Evolutionary conservation across 352 stramenopile genomes (phyloP).

Genomic region (Globisporangium yorkense): DNA sequence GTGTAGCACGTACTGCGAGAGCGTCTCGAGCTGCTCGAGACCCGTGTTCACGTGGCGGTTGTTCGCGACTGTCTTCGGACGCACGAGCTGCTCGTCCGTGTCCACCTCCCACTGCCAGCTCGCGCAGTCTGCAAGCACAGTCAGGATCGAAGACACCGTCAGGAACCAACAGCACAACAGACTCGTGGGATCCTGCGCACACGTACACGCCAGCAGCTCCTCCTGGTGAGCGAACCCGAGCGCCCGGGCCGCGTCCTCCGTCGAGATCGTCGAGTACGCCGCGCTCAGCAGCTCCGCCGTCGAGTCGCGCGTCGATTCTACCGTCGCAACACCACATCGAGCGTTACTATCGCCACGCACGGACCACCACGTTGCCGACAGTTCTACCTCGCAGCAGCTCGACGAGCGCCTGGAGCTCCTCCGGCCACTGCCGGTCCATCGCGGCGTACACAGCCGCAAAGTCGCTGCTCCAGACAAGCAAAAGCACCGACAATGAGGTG

Average conservation of each 20-base stretch:
- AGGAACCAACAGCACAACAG: not conserved
- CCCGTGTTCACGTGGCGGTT: constrained; percentile 19
- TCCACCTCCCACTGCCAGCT: constrained; percentile 44
- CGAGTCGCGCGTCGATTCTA: constrained; percentile 46
- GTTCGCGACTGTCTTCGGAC: constrained; percentile 33
- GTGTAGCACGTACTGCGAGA: constrained; percentile 64
- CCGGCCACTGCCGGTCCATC: constrained; percentile 52
- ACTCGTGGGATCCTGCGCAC: not conserved
- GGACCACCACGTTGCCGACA: no score
- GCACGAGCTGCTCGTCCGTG: constrained; percentile 26
- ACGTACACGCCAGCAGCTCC: constrained; percentile 42
- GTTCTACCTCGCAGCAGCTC: constrained; percentile 35
- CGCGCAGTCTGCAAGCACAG: constrained; percentile 34
- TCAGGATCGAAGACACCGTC: no score
- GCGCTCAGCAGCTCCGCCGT: constrained; percentile 48
- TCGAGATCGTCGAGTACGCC: constrained; percentile 56
- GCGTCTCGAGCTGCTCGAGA: constrained; percentile 55
- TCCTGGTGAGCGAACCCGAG: constrained; percentile 45
- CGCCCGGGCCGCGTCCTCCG: constrained; percentile 32
- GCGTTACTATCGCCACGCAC: not conserved
- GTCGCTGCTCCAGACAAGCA: constrained; percentile 22
- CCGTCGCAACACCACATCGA: not conserved
- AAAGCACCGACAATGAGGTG: no score
- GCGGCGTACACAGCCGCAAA: constrained; percentile 38
- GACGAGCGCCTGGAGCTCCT: constrained; percentile 29